Evolutionary conservation across 495 filamentous ascomycete species (phyloP).

Genomic region (Podospora anserina): DNA sequence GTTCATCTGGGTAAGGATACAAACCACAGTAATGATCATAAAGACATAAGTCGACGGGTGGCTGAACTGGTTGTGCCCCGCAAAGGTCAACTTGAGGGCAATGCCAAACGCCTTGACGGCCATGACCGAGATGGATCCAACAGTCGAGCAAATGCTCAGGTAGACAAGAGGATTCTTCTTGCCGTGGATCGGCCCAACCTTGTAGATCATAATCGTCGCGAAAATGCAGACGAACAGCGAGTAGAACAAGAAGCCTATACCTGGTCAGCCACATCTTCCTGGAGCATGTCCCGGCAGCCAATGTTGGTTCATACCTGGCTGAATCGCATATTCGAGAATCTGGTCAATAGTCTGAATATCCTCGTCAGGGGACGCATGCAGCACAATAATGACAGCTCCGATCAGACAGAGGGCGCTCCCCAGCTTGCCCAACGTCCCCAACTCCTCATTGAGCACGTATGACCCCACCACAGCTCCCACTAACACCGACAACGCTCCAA

Average conservation of each 20-base stretch:
- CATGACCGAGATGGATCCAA: conserved; percentile 97
- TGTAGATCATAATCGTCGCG: conserved; percentile 92
- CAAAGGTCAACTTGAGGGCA: conserved; percentile 87
- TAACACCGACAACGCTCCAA: conserved; percentile 88
- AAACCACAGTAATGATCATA: conserved; percentile 83
- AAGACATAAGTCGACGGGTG: conserved; percentile 96
- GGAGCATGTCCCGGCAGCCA: too few species aligned
- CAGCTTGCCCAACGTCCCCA: conserved; percentile 85
- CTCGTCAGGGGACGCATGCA: conserved; percentile 93
- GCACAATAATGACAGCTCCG: conserved; percentile 93
- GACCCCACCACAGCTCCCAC: conserved; percentile 93
- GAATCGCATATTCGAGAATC: conserved; percentile 82
- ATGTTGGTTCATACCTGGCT: conserved; percentile 62
- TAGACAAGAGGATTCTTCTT: conserved; percentile 94
- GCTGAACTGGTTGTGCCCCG: conserved; percentile 88
- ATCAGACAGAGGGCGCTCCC: conserved; percentile 95
- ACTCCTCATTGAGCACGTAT: conserved; percentile 85
- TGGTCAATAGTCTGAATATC: conserved; percentile 83
- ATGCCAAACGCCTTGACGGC: conserved; percentile 97
- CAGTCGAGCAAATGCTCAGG: conserved; percentile 94
- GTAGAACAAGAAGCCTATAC: conserved; percentile 80
- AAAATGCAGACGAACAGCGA: conserved; percentile 70
- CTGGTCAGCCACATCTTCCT: conserved; percentile 29
- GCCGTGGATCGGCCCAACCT: conserved; percentile 79
- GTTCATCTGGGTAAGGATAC: conserved; percentile 98